A percentile compares a stretch with the other conserved stretches of the same genome.
phyloP scores from a whole-genome alignment of 495 filamentous ascomycete species.

The Penicillium cataractarum region DNA sequence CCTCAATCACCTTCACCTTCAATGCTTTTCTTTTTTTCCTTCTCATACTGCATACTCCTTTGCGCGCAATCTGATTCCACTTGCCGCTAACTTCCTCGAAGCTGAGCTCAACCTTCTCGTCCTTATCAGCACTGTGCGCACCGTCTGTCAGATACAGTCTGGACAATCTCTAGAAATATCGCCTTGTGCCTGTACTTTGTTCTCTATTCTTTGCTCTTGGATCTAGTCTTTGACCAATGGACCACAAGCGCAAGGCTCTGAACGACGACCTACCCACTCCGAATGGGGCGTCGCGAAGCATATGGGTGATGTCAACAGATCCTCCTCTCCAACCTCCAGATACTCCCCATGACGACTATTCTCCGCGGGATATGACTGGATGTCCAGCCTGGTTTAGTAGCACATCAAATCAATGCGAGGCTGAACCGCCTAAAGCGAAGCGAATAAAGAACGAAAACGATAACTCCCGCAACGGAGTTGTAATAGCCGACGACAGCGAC shows the following conservation, averaged over 20 bases:
- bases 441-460: not conserved
- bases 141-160: not conserved
- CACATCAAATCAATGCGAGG: not conserved
- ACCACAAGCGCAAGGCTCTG: not conserved
- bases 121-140: not conserved
- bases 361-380: slow-evolving; percentile 1
- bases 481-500: not conserved
- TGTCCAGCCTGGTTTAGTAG: not conserved
- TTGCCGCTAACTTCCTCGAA: not conserved
- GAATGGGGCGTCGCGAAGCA: not conserved
- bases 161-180: not conserved
- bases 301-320: not conserved
- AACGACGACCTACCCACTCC: not conserved
- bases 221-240: not conserved
- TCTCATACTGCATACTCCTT: not conserved
- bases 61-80: not conserved
- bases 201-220: not conserved
- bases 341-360: not conserved
- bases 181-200: not conserved
- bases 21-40: not conserved
- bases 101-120: not conserved
- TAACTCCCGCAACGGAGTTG: too few species aligned
- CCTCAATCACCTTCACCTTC: not conserved
- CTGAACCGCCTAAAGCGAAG: not conserved
- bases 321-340: not conserved